Evolutionary conservation across 345 rosid species (phyloP).

Genomic region (Dipteronia dyeriana): DNA sequence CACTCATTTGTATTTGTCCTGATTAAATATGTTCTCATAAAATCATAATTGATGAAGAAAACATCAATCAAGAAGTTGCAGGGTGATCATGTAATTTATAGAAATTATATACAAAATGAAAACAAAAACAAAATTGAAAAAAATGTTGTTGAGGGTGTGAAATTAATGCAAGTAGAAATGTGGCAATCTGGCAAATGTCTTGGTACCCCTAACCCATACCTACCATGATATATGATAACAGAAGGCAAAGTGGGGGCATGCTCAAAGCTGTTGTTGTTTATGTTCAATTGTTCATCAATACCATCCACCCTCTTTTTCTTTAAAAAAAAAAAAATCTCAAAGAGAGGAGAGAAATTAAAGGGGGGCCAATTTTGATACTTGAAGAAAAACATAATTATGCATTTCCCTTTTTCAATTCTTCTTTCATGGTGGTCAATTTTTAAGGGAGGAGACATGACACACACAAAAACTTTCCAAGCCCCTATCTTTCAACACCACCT

Average conservation of each 20-base stretch:
- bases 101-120: no score
- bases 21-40: background rate
- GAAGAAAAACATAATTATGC: constrained; percentile 38
- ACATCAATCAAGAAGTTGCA: background rate
- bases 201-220: constrained; percentile 34
- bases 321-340: background rate
- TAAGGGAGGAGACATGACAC: constrained; percentile 32
- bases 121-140: no score
- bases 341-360: background rate
- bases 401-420: constrained; percentile 34
- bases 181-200: constrained; percentile 22
- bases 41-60: constrained; percentile 2
- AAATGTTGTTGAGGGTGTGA: background rate
- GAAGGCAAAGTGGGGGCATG: constrained; percentile 36
- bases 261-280: constrained; percentile 22
- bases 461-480: constrained; percentile 14
- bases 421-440: constrained; percentile 35
- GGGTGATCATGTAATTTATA: no score
- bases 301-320: constrained; percentile 27
- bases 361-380: constrained; percentile 28
- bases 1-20: background rate
- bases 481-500: constrained; percentile 33
- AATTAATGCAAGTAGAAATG: background rate
- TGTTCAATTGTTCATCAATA: constrained; percentile 5
- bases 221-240: constrained; percentile 25